Base-by-base conservation (phyloP, 768 basidiomycete species). In the Mycena crocata region DNA sequence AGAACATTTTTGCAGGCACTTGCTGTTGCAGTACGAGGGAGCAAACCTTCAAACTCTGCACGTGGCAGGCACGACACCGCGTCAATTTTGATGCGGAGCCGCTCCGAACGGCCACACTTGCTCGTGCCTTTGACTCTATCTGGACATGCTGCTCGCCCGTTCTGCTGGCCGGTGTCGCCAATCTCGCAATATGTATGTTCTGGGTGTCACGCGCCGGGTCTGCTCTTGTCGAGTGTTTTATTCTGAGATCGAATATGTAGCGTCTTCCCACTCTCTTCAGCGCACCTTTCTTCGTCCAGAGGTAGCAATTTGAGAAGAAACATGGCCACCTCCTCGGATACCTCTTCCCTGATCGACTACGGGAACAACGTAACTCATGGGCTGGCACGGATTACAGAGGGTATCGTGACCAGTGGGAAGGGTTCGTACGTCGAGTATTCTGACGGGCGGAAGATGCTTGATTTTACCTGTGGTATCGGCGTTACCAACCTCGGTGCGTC, bases 401-500 rank as follows among this genome's bases (percentile, higher is more conserved):
- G 87, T 0, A 79, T 93, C 54, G 88, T 93, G 81, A 77, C 81
- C 37, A 90, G 87, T 70, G 91, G 89, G 45, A 82, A 88, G 70
- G 94, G 94, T 17, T 89, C 92, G 1, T 93, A 92, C 70, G 86
- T 94, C 58, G 80, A 81, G 31, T 89, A 91, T 60, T 85, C 90
- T 31, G 90, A 94, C 68, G 95, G 94, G 4, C 83, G 86, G 63
- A 86, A 83, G 72, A 75, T 93, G 74, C 83, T 98, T 54, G 96
- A 98, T 76, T 96, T 96, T 73, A 95, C 92, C 14, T 87, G 87
- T 72, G 95, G 95, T 13, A 96, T 94, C 69, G 94, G 93, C 31
- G 95, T 97, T 2, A 93, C 93, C 1, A 90, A 88, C 76, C 84
- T 96, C 21, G 94, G 93, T 92, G 62, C 62, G 81, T 73, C 31